phyloP scores from a whole-genome alignment of 192 early-diverging fungal species.

The Podila minutissima region DNA sequence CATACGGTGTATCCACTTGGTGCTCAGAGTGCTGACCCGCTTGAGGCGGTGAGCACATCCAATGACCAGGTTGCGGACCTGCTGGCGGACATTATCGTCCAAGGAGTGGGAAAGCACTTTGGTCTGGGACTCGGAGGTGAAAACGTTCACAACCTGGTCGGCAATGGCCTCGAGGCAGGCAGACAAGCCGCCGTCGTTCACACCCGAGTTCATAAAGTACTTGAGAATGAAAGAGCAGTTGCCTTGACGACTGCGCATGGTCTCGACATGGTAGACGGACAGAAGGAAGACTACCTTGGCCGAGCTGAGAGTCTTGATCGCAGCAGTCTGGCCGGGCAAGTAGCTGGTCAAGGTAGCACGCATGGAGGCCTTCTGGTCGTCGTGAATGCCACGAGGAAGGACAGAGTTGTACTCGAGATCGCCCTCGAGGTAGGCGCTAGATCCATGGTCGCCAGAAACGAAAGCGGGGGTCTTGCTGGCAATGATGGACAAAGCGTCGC shows the following conservation, averaged over 20 bases:
- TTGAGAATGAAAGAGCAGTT: conserved; percentile 76
- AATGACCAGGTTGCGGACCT: conserved; percentile 72
- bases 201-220: conserved; percentile 90
- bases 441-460: conserved; percentile 66
- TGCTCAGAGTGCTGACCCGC: conserved; percentile 73
- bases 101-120: conserved; percentile 61
- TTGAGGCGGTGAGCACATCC: conserved; percentile 74
- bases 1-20: conserved; percentile 69
- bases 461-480: conserved; percentile 89
- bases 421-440: conserved; percentile 82
- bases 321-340: conserved; percentile 64
- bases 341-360: conserved; percentile 63
- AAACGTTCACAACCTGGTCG: conserved; percentile 65
- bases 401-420: conserved; percentile 91
- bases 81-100: conserved; percentile 59
- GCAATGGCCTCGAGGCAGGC: conserved; percentile 82
- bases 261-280: conserved; percentile 86
- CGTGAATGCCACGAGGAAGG: conserved; percentile 57
- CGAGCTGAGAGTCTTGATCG: conserved; percentile 71
- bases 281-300: conserved; percentile 84
- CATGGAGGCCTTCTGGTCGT: conserved; percentile 64
- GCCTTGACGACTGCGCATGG: conserved; percentile 74
- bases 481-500: conserved; percentile 70
- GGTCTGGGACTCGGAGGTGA: conserved; percentile 60
- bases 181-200: conserved; percentile 79